Evolutionary conservation across 2,329 filamentous ascomycete species (phyloP), one percentile per base, ranked within the genome.

Genomic region (Xylaria sp.): DNA sequence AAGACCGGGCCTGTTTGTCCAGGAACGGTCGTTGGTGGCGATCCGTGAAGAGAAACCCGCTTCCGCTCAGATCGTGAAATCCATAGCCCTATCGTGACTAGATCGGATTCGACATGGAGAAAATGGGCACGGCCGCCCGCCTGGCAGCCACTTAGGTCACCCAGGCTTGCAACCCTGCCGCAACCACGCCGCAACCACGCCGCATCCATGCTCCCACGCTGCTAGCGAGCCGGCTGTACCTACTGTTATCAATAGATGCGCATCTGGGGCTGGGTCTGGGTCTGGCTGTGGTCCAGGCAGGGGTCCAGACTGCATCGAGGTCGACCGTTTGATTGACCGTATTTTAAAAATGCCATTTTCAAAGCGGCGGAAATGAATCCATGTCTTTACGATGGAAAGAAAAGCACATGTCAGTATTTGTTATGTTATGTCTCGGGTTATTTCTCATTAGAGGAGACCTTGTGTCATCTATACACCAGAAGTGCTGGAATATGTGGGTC

Each of bases 31-130:
- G 39, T 47, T 59, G 39, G 64, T 54, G 60, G 59, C 64, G 64
- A 66, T 66, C 39, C 49, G 47, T 13, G 33, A 25, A 47, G 31
- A 36, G 22, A 62, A 57, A 57, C 59, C 59, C 29, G 53, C 59
- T 57, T 54, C 53, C 31, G 13, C 53, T 31, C 45, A 31, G 64
- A 66, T 66, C 64, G 64, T 29, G 9, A 38, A 63, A 63, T 10
- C 11, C 31, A 63, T 36, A 55, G 59, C 59, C 4, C 20, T 54
- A 66, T 66, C 53, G 53, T 31, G n/a, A 17, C 9, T 27, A 44
- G 44, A 54, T 62, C 63, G 47, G 29, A 62, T 66, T 66, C 58
- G 27, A 17, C 44, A 62, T 62, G 27, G 63, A 65, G 29, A 39
- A 45, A 56, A 44, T n/a, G 25, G 22, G 22, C 20, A 38, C 15